Conservation (phyloP, 352 stramenopile genomes). For the Blastocystis sp. region DNA sequence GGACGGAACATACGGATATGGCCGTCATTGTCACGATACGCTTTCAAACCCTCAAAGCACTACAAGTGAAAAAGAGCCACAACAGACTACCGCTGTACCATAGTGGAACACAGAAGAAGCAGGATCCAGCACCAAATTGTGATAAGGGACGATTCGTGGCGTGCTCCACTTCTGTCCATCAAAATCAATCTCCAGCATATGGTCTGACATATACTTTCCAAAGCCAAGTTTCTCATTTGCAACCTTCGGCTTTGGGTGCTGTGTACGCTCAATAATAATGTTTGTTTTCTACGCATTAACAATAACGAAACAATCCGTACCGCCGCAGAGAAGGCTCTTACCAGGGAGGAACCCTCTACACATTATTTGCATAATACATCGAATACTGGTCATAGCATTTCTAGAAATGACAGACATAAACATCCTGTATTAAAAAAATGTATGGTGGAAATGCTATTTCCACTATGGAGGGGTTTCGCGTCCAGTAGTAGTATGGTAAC, state of each 20-base stretch:
- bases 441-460: background rate
- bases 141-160: constrained; percentile 82
- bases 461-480: no score
- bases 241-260: constrained; percentile 67
- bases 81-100: constrained; percentile 70
- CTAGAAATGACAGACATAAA: background rate
- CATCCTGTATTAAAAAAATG: background rate
- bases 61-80: constrained; percentile 56
- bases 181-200: constrained; percentile 92
- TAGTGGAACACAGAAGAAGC: constrained; percentile 86
- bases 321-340: constrained; percentile 9
- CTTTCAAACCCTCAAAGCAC: constrained; percentile 92
- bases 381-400: background rate
- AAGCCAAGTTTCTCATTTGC: constrained; percentile 82
- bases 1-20: constrained; percentile 86
- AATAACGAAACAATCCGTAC: background rate
- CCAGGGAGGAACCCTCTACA: background rate
- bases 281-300: constrained; percentile 1
- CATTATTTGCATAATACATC: background rate
- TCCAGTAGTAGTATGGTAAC: no score
- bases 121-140: constrained; percentile 80
- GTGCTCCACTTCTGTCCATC: constrained; percentile 74
- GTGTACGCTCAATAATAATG: constrained; percentile 56
- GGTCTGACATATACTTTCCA: constrained; percentile 86
- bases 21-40: constrained; percentile 77